Base-by-base conservation (phyloP, 257 asterid genomes). In the Phtheirospermum japonicum region DNA sequence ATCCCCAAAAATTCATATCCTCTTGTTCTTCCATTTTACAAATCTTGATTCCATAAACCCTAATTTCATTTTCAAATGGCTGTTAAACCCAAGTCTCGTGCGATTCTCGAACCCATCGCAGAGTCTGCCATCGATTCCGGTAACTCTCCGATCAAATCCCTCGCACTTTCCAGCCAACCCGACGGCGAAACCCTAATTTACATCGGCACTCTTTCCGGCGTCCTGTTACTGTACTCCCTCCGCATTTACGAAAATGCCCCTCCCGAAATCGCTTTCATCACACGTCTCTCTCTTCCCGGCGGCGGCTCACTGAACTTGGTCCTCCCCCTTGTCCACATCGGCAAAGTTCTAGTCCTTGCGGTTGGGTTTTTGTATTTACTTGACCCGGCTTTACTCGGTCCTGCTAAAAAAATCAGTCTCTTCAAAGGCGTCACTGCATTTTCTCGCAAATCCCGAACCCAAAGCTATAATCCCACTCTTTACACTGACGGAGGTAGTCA, bases 351-450 rank as follows among this genome's bases (percentile, higher is more conserved):
- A 11, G 75, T 82, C n/a, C 77, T 84, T 7, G 75, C 79, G 14
- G 95, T 80, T 63, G 94, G 92, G 7, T 83, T 65, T 39, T 63
- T 91, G 76, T 84, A 75, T 66, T 61, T 86, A 31, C 54, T 86
- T n/a, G 96, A 91, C 76, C 69, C 81, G 45, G 48, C 66, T 58
- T 72, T 83, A 55, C 75, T 77, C 5, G 92, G 80, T 12, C 78
- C 83, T 13, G 78, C 83, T n/a, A 83, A 79, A 45, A 83, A 78
- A 68, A 34, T 91, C 37, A 74, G 82, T 55, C 79, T 77, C 52
- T 67, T 88, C 56, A 91, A 79, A 75, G 93, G 93, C 36, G 91
- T 90, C 10, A 78, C 84, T 66, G 88, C 79, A 6, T 12, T 83
- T 62, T 68, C 87, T 37, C 82, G 85, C 70, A 80, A 77, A 66